Percentiles rank a stretch among this genome's conserved stretches.
These are phyloP conservation scores for Graphium sp. DNA, from an alignment of 2,329 filamentous ascomycete genomes.

Conservation along the genomic window DNA sequence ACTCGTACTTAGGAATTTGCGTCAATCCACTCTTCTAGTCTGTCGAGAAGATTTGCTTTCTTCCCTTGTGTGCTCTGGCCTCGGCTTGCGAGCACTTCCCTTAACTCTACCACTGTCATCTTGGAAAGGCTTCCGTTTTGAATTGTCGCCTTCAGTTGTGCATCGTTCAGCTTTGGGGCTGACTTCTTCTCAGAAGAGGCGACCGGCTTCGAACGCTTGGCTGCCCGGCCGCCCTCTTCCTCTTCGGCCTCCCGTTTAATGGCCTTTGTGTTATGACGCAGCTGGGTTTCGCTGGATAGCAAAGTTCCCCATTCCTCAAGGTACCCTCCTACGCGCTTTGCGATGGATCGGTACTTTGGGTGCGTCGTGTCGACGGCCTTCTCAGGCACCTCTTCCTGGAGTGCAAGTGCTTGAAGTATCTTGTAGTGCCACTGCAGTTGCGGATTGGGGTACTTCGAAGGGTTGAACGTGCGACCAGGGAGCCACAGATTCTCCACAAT, in stretches of 20 bases:
- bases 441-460: constrained; percentile 78
- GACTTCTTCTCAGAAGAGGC: constrained; percentile 12
- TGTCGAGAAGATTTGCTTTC: constrained; percentile 37
- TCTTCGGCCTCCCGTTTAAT: constrained; percentile 35
- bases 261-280: constrained; percentile 18
- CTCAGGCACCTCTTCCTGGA: constrained; percentile 80
- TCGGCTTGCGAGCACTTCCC: constrained; percentile 26
- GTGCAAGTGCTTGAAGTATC: constrained; percentile 76
- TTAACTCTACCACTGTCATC: constrained; percentile 36
- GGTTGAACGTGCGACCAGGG: constrained; percentile 72
- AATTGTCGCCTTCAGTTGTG: constrained; percentile 26
- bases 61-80: constrained; percentile 30
- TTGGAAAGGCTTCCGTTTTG: constrained; percentile 29
- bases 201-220: constrained; percentile 30
- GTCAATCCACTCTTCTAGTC: constrained; percentile 39
- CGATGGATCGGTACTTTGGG: constrained; percentile 74
- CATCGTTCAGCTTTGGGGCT: constrained; percentile 20
- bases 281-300: constrained; percentile 38
- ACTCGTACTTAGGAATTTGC: constrained; percentile 19
- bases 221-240: constrained; percentile 18
- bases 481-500: constrained; percentile 78
- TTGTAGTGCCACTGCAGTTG: constrained; percentile 93
- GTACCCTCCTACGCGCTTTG: constrained; percentile 70
- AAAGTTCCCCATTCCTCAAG: constrained; percentile 60
- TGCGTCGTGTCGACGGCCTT: constrained; percentile 59